Percentiles rank a stretch among this genome's conserved stretches.
phyloP scores from a whole-genome alignment of 768 basidiomycete genomes.

The Kwoniella pini region DNA sequence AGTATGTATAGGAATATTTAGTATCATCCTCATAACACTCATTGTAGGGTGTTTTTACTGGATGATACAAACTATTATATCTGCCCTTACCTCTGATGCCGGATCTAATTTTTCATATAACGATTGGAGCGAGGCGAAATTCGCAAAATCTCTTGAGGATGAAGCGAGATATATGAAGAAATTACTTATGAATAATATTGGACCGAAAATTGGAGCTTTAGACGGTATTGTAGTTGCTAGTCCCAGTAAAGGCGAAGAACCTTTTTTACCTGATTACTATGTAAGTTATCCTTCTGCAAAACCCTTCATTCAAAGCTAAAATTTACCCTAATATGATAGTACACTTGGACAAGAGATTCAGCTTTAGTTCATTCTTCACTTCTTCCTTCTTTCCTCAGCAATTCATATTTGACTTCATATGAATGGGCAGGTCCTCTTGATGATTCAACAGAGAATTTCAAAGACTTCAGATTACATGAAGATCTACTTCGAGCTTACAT shows the following conservation, averaged over 20 bases:
- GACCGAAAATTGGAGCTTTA: slow-evolving; percentile 48
- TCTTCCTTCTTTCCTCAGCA: slow-evolving; percentile 21
- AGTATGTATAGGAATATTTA: too few species aligned
- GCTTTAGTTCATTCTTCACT: slow-evolving; percentile 45
- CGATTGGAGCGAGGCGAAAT: too few species aligned
- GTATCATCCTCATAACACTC: too few species aligned
- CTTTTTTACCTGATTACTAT: slow-evolving; percentile 52
- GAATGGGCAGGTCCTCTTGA: neutral
- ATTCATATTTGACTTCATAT: neutral
- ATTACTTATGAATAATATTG: slow-evolving; percentile 48
- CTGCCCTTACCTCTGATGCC: too few species aligned
- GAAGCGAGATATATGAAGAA: slow-evolving; percentile 28
- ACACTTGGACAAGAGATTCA: slow-evolving; percentile 52
- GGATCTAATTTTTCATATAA: too few species aligned
- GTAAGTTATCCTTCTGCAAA: slow-evolving; percentile 21
- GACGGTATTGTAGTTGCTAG: slow-evolving; percentile 54
- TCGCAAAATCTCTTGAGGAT: neutral
- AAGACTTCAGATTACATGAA: neutral
- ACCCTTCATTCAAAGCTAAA: neutral
- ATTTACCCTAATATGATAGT: slow-evolving; percentile 22
- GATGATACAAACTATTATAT: too few species aligned
- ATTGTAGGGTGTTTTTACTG: too few species aligned
- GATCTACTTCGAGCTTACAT: slow-evolving; percentile 45
- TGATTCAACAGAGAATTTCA: slow-evolving; percentile 8
- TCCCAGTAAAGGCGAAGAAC: slow-evolving; percentile 37